These are phyloP conservation scores for barley (Hordeum vulgare) DNA, from an alignment of 176 grass and related monocot species.

Conservation along the genomic window MorexV3_pseudomolecules_assembly NC_058523.1:385882111-385882610, in stretches of 20 bases:
- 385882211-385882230: not conserved
- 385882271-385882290: not conserved
- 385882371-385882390: not conserved
- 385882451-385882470: not conserved
- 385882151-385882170: not conserved
- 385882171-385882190: too few relatives aligned
- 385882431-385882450: not conserved
- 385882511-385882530: not conserved
- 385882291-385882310: not conserved
- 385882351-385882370: not conserved
- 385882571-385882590: constrained; percentile 3
- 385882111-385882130: not conserved
- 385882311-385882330: not conserved
- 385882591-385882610: not conserved
- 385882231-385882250: not conserved
- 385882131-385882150: not conserved
- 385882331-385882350: not conserved
- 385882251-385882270: not conserved
- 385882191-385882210: not conserved
- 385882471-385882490: not conserved
- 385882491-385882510: not conserved
- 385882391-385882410: not conserved
- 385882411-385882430: not conserved
- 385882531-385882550: not conserved
- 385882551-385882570: not conserved